phyloP scores from a whole-genome alignment of 495 filamentous ascomycete species.

The Podospora bellae-mahoneyi region DNA sequence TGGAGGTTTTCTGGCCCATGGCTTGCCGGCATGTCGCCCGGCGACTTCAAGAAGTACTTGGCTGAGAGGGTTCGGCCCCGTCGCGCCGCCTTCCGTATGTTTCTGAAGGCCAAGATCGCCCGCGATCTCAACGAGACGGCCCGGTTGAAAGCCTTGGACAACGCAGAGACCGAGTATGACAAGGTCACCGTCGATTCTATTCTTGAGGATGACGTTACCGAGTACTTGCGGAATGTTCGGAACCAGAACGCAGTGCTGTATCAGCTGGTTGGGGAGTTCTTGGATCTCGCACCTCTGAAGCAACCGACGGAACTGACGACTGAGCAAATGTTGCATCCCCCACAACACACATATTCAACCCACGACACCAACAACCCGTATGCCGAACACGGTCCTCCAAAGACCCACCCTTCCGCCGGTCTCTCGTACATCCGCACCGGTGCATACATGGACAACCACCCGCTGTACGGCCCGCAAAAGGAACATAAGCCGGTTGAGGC shows the following conservation, averaged over 20 bases:
- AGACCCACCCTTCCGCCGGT: conserved; percentile 89
- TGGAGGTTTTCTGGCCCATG: conserved; percentile 83
- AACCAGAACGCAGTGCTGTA: conserved; percentile 46
- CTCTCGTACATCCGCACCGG: conserved; percentile 76
- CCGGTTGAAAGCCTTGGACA: conserved; percentile 45
- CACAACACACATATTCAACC: not conserved
- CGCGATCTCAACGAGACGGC: conserved; percentile 44
- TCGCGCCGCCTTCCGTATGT: conserved; percentile 60
- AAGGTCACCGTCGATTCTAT: conserved; percentile 39
- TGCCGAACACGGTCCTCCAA: conserved; percentile 61
- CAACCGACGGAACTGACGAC: conserved; percentile 11
- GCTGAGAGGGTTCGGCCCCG: conserved; percentile 56
- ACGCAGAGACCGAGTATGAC: conserved; percentile 39
- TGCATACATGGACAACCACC: conserved; percentile 71
- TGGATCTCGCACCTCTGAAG: conserved; percentile 50
- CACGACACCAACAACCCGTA: conserved; percentile 45
- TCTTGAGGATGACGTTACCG: conserved; percentile 57
- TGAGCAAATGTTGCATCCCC: too few relatives aligned
- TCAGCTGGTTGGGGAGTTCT: conserved; percentile 50
- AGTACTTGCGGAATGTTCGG: conserved; percentile 60
- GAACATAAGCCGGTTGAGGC: conserved; percentile 60
- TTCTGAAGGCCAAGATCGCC: conserved; percentile 50
- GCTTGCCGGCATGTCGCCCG: conserved; percentile 69
- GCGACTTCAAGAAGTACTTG: conserved; percentile 67
- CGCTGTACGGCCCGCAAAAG: conserved; percentile 72